phyloP scores from a whole-genome alignment of 345 rosid genomes.

The Eucalyptus rudis region DNA sequence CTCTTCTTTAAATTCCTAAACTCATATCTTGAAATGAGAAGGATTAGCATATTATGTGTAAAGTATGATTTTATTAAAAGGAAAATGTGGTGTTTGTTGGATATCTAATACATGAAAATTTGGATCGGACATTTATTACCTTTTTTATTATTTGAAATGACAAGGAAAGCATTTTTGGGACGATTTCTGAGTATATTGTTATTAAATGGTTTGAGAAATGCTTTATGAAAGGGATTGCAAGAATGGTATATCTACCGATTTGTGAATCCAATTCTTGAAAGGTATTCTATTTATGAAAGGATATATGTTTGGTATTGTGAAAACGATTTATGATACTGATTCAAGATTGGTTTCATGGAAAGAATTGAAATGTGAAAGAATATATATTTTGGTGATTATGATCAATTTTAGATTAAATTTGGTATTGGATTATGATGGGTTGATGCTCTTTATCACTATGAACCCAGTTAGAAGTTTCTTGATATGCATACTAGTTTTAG shows the following conservation, averaged over 20 bases:
- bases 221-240: background rate
- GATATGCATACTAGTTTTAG: background rate
- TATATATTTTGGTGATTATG: background rate
- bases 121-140: background rate
- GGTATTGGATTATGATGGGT: too few relatives aligned
- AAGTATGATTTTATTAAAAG: background rate
- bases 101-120: too few relatives aligned
- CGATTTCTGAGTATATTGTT: background rate
- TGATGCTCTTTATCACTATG: background rate
- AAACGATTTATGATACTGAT: background rate
- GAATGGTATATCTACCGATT: background rate
- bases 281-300: background rate
- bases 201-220: background rate
- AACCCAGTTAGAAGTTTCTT: background rate
- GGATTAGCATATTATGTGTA: background rate
- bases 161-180: background rate
- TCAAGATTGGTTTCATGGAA: background rate
- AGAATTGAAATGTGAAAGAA: background rate
- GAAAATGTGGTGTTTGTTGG: background rate
- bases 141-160: background rate
- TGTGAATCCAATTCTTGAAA: background rate
- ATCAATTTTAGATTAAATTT: too few relatives aligned
- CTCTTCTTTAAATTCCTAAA: background rate
- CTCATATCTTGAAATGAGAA: too few relatives aligned
- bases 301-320: background rate